Evolutionary conservation across 306 rosid genomes (phyloP).

Genomic region (Hippophae gyantsensis): DNA sequence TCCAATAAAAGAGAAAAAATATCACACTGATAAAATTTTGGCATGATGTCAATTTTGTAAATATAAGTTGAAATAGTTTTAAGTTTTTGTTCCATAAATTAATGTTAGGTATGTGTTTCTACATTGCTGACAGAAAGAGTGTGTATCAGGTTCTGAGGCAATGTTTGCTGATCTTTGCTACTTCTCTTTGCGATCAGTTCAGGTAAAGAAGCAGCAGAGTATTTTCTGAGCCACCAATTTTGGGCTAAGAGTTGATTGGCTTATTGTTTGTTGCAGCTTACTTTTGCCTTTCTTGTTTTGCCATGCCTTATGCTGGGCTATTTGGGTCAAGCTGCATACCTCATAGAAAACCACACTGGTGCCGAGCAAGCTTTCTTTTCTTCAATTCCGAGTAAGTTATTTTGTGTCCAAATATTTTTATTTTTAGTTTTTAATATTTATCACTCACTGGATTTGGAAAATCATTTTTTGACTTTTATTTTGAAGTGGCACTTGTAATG

Average conservation of each 20-base stretch:
- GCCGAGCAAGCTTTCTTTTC: slow-evolving; percentile 61
- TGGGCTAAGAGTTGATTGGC: slow-evolving; percentile 12
- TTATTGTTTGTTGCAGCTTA: slow-evolving; percentile 61
- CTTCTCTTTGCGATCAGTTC: slow-evolving; percentile 87
- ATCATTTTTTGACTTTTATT: slow-evolving; percentile 2
- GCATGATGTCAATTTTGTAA: no score
- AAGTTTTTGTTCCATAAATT: not conserved
- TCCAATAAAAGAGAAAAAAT: no score
- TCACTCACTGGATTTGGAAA: not conserved
- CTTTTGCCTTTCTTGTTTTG: slow-evolving; percentile 83
- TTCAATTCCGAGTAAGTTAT: slow-evolving; percentile 73
- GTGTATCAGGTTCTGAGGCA: slow-evolving; percentile 90
- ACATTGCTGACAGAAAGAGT: slow-evolving; percentile 13
- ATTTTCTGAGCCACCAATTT: not conserved
- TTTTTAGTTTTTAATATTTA: not conserved
- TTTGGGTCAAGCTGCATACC: slow-evolving; percentile 99
- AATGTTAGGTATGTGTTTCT: not conserved
- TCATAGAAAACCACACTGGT: slow-evolving; percentile 52
- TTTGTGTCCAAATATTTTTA: slow-evolving; percentile 11
- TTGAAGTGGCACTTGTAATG: no score
- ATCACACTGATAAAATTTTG: no score
- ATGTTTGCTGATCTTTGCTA: slow-evolving; percentile 99
- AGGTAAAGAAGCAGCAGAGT: slow-evolving; percentile 43
- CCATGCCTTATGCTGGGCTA: slow-evolving; percentile 93
- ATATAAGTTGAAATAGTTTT: not conserved